Base-by-base conservation (phyloP, 768 basidiomycete species). In the Amanita subjunquillea region DNA sequence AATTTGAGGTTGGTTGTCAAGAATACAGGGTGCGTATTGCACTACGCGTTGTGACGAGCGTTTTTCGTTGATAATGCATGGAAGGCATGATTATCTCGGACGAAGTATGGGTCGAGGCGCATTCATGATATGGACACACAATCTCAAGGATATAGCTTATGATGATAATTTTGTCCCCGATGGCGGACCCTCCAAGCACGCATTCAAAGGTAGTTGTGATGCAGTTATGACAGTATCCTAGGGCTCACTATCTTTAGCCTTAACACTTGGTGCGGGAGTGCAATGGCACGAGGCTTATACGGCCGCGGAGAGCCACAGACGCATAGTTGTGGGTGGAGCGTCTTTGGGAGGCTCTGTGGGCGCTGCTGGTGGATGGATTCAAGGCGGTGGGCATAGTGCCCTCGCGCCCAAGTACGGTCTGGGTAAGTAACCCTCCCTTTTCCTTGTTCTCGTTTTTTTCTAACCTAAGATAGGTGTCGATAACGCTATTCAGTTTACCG, bases 241-340 rank as follows among this genome's bases (percentile, higher is more conserved):
- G 44, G 8, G 17, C n/a, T 37, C 43, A 15, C 50, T 7, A 12
- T 32, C 10, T 32, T 25, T 42, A 67, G 65, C 59, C 23, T 46
- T 69, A 2, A 69, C 64, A n/a, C 49, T 71, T 34, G 72, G 65
- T 8, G 69, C 73, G 48, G 77, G 75, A 1, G 72, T 76, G 2
- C 72, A 75, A 54, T 77, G 74, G 73, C 42, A 55, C n/a, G 70
- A 74, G 42, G 71, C 69, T 0, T 78, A 77, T 54, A 59, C 55
- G 2, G 67, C 69, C 7, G 71, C 65, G 7, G 59, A 72, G 22
- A 55, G 72, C 48, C 5, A 32, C 32, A 3, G 32, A 10, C 32
- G 32, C 9, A 32, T 32, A 32, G 32, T 32, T 12, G 32, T 32
- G 32, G 32, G 32, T 12, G 32, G 32, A 32, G 32, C 10, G 10